Percentiles rank a stretch among this genome's conserved stretches.
phyloP scores from a whole-genome alignment of 768 basidiomycete species.

The Kwoniella pini region DNA sequence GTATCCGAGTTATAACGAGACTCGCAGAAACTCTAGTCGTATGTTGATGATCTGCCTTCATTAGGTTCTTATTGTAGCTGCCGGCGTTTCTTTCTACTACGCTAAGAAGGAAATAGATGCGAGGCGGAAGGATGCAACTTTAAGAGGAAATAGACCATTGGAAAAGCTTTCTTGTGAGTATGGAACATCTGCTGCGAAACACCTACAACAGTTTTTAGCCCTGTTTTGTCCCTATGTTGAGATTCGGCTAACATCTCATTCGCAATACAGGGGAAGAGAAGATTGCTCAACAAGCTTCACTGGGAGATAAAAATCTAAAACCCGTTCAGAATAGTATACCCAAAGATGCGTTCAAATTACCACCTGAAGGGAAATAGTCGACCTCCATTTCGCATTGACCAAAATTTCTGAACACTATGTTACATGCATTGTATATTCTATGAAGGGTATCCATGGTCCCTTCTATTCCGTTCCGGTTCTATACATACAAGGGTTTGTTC shows the following conservation, averaged over 20 bases:
- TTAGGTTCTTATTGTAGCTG: constrained; percentile 39
- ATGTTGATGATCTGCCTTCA: no score
- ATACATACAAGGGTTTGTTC: no score
- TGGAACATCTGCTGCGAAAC: no score
- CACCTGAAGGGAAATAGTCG: constrained; percentile 6
- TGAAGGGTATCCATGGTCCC: no score
- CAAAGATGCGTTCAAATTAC: constrained; percentile 14
- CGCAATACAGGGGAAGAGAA: constrained; percentile 14
- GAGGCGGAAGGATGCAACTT: constrained; percentile 25
- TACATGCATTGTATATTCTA: constrained; percentile 1
- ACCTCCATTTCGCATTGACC: neutral
- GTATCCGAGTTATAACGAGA: no score
- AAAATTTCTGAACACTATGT: neutral
- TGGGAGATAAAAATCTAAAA: constrained; percentile 7
- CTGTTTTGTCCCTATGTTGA: no score
- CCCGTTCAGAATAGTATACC: constrained; percentile 10
- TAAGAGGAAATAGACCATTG: constrained; percentile 21
- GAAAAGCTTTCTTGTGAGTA: constrained; percentile 38
- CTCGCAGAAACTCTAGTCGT: no score
- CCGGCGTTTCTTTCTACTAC: constrained; percentile 33
- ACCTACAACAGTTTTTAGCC: no score
- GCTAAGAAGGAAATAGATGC: constrained; percentile 35
- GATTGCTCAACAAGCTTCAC: constrained; percentile 8
- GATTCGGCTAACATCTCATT: neutral
- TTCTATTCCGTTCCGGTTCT: no score